A percentile compares a stretch with the other conserved stretches of the same genome.
phyloP scores from a whole-genome alignment of 2,329 filamentous ascomycete species.

The Epichloe coenophiala region DNA sequence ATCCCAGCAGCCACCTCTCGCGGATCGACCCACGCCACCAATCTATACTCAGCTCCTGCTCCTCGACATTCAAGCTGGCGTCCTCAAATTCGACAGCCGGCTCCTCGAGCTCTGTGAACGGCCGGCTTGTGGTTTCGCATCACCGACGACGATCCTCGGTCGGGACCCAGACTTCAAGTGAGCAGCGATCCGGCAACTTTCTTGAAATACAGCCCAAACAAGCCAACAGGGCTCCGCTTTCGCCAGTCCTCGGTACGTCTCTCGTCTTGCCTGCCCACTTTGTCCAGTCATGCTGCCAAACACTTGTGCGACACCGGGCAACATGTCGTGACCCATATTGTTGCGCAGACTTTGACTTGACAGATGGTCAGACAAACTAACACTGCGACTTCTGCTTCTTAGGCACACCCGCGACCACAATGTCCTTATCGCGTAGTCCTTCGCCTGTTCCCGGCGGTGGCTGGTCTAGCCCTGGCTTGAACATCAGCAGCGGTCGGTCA shows the following conservation, averaged over 20 bases:
- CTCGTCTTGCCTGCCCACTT: not conserved
- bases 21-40: not conserved
- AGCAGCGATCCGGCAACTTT: conserved; percentile 17
- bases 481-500: conserved; percentile 56
- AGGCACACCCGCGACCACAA: conserved; percentile 46
- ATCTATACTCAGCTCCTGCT: conserved; percentile 6
- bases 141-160: conserved; percentile 37
- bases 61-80: conserved; percentile 32
- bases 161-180: conserved; percentile 17
- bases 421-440: conserved; percentile 80
- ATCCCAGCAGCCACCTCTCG: not conserved
- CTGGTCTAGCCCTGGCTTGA: conserved; percentile 75
- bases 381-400: conserved; percentile 8
- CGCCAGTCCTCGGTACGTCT: conserved; percentile 43
- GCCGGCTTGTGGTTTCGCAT: conserved; percentile 32
- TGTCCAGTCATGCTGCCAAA: not conserved
- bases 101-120: conserved; percentile 41
- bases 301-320: not conserved
- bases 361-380: conserved; percentile 9
- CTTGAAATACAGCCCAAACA: conserved; percentile 18
- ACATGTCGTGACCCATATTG: conserved; percentile 5
- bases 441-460: conserved; percentile 74
- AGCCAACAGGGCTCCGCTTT: conserved; percentile 24
- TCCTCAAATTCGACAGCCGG: conserved; percentile 33
- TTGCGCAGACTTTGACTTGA: conserved; percentile 11